Conservation (phyloP, 164 flowering plant species). For the Macadamia tetraphylla region DNA sequence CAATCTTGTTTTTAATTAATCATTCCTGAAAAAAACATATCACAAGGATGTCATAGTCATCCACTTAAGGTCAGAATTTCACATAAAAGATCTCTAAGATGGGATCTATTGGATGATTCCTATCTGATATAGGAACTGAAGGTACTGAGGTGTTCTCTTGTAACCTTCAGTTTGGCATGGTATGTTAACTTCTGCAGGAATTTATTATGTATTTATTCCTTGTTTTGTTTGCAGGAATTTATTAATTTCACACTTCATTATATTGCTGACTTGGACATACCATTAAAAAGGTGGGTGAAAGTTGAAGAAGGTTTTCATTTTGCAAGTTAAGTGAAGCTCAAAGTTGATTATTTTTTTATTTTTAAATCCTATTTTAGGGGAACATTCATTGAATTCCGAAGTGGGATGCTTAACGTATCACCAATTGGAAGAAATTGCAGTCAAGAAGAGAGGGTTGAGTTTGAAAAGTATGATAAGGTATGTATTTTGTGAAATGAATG, state of each 20-base stretch:
- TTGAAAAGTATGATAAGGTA: slow-evolving; percentile 95
- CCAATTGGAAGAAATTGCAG: slow-evolving; percentile 99
- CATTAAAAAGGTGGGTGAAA: slow-evolving; percentile 79
- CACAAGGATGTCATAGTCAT: not conserved
- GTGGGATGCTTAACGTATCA: slow-evolving; percentile 96
- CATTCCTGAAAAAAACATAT: not conserved
- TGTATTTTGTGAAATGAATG: not conserved
- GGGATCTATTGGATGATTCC: not conserved
- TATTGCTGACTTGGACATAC: slow-evolving; percentile 97
- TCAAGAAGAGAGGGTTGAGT: slow-evolving; percentile 94
- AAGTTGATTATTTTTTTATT: not conserved
- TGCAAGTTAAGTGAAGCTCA: not conserved
- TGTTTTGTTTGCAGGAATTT: slow-evolving; percentile 55
- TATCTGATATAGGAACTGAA: not conserved
- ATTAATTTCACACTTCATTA: slow-evolving; percentile 92
- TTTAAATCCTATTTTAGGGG: slow-evolving; percentile 44
- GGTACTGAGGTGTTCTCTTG: not conserved
- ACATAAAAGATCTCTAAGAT: not conserved
- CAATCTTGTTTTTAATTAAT: not conserved
- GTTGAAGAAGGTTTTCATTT: not conserved
- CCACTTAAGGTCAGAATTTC: not conserved
- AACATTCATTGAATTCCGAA: slow-evolving; percentile 94
- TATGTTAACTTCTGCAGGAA: too few relatives aligned
- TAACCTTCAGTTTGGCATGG: not conserved
- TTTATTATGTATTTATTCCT: not conserved